Percentiles rank a stretch among this genome's conserved stretches.
Evolutionary conservation across 2,329 filamentous ascomycete genomes (phyloP).

Genomic region (Talaromyces sp.): DNA sequence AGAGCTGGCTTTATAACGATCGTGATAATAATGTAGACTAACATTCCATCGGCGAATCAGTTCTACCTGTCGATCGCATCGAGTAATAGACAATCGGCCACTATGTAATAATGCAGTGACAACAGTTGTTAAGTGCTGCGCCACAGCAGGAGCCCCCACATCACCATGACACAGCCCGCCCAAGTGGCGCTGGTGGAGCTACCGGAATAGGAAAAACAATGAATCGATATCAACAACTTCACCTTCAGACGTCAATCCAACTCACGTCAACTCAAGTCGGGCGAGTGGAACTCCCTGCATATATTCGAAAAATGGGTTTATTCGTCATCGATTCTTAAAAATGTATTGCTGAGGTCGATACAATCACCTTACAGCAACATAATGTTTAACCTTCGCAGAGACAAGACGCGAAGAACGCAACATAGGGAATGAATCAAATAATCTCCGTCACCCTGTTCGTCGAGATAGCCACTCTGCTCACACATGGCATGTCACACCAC

Average conservation of each 20-base stretch:
- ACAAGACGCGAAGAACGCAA: neutral
- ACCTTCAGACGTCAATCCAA: neutral
- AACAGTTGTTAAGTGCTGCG: no score
- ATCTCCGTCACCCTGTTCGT: neutral
- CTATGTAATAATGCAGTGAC: no score
- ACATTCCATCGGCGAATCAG: neutral
- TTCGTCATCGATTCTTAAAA: neutral
- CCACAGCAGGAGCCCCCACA: neutral
- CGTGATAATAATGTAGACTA: neutral
- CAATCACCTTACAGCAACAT: neutral
- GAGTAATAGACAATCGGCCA: neutral
- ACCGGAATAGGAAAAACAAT: neutral
- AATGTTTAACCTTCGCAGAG: neutral
- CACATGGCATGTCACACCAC: slow-evolving; percentile 22
- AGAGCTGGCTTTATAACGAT: no score
- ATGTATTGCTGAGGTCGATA: neutral
- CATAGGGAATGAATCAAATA: neutral
- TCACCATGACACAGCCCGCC: neutral
- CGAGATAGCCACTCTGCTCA: neutral
- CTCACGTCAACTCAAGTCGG: neutral
- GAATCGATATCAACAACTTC: neutral
- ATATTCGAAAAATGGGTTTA: neutral
- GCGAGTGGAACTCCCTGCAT: neutral
- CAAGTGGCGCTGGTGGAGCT: neutral
- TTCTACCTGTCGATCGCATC: neutral